Evolutionary conservation across 495 filamentous ascomycete genomes (phyloP), one percentile per base, ranked within the genome.

Genomic region (Parathielavia appendiculata): DNA sequence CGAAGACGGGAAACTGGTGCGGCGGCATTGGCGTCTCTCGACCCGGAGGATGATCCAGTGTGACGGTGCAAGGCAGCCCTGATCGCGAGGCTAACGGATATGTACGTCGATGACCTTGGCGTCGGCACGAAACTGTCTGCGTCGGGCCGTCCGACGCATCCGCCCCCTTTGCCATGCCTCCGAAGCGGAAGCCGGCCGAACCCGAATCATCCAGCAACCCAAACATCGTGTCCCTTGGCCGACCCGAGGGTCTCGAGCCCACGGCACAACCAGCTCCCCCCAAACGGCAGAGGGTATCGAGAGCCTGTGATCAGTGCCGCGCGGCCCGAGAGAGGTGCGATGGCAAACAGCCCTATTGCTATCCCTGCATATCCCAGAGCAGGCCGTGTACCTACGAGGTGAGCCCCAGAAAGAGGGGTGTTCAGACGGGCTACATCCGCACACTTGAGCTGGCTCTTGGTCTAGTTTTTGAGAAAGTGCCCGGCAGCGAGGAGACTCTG

Each of bases 321-420:
- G 78, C 79, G 10, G 80, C 80, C 47, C 81, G 85, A 45, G 83
- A 86, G 67, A 86, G 84, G 61, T 88, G 85, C 62, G 85, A 88
- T 58, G 85, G 85, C 0, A 70, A 71, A 13, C 82, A 82, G 52
- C 84, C 86, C 10, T 66, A 76, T 9, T 88, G 86, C 62, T 80
- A 76, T 26, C 85, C 84, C 4, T 90, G 86, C 70, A 74, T 76
- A 20, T 77, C 80, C 7, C 78, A 85, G 47, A 78, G 73, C 16
- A 74, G 84, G 13, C 60, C 74, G 51, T 91, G 87, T 66, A 83
- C 84, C 5, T 91, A 89, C 69, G 79, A 85, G 54, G 78, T 83
- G 22, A 81, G 80, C 59, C 81, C 86, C 26, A 89, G 87, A 70
- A 91, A 90, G 67, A 80, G 87, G 46, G 87, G 85, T 1, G 74